Evolutionary conservation across 257 asterid species (phyloP).

Genomic region (Solanum dulcamara): DNA sequence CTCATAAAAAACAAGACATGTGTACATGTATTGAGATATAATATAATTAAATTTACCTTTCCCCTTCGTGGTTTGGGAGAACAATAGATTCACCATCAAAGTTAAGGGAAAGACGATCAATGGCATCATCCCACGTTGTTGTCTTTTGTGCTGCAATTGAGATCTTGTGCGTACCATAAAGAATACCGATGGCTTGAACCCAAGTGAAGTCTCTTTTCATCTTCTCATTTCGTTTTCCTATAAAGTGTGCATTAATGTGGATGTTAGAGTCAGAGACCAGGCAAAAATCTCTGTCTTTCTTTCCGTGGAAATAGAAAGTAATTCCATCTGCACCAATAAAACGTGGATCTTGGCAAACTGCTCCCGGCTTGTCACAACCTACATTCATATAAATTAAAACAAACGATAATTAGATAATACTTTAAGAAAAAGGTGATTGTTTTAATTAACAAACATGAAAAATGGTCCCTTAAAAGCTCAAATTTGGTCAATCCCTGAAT

Average conservation of each 20-base stretch:
- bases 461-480: not conserved
- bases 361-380: conserved; percentile 60
- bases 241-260: conserved; percentile 56
- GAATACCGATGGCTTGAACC: conserved; percentile 51
- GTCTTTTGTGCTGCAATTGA: conserved; percentile 37
- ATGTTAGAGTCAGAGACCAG: conserved; percentile 41
- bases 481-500: not conserved
- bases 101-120: conserved; percentile 33
- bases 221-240: conserved; percentile 28
- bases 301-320: conserved; percentile 65
- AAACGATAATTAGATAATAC: too few relatives aligned
- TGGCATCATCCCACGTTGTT: conserved; percentile 28
- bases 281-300: conserved; percentile 39
- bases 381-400: not conserved
- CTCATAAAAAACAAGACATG: not conserved
- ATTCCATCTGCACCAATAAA: conserved; percentile 70
- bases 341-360: conserved; percentile 72
- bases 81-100: conserved; percentile 27
- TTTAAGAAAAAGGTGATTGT: too few relatives aligned
- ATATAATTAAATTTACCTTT: not conserved
- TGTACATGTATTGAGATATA: not conserved
- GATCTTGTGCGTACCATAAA: conserved; percentile 28
- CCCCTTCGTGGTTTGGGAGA: conserved; percentile 16
- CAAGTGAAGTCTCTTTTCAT: conserved; percentile 56
- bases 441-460: too few relatives aligned